A percentile compares a stretch with the other conserved stretches of the same genome.
These are phyloP conservation scores for Pythium volutum DNA, from an alignment of 352 stramenopile genomes.

Conservation along the genomic window DNA sequence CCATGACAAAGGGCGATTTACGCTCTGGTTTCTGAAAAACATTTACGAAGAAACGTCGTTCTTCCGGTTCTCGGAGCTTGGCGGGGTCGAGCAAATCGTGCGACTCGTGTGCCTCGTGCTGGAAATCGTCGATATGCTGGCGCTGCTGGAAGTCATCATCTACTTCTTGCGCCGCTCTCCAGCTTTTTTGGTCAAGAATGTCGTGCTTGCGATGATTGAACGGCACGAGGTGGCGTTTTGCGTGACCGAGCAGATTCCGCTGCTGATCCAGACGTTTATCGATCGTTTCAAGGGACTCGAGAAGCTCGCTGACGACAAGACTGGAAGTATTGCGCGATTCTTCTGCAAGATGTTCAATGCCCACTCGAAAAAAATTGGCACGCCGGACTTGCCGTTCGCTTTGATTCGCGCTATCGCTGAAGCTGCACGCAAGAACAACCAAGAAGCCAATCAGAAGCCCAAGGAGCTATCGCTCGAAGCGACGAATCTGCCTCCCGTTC, in stretches of 20 bases:
- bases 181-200: constrained; percentile 78
- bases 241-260: constrained; percentile 74
- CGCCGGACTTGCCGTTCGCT: constrained; percentile 68
- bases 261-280: constrained; percentile 79
- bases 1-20: constrained; percentile 83
- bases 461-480: constrained; percentile 74
- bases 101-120: constrained; percentile 75
- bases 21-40: constrained; percentile 77
- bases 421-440: constrained; percentile 73
- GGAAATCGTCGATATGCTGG: constrained; percentile 80
- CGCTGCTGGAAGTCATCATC: constrained; percentile 79
- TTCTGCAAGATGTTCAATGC: constrained; percentile 85
- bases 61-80: constrained; percentile 81
- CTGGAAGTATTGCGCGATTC: constrained; percentile 68
- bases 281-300: constrained; percentile 75
- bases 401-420: constrained; percentile 72
- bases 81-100: constrained; percentile 79
- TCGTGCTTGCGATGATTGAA: constrained; percentile 80
- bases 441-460: constrained; percentile 68
- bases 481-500: constrained; percentile 64
- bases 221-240: constrained; percentile 82
- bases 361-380: constrained; percentile 80
- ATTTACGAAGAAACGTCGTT: constrained; percentile 80
- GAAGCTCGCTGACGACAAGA: constrained; percentile 69
- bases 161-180: constrained; percentile 74